Evolutionary conservation across 495 filamentous ascomycete species (phyloP).

Genomic region (Letharia lupina): DNA sequence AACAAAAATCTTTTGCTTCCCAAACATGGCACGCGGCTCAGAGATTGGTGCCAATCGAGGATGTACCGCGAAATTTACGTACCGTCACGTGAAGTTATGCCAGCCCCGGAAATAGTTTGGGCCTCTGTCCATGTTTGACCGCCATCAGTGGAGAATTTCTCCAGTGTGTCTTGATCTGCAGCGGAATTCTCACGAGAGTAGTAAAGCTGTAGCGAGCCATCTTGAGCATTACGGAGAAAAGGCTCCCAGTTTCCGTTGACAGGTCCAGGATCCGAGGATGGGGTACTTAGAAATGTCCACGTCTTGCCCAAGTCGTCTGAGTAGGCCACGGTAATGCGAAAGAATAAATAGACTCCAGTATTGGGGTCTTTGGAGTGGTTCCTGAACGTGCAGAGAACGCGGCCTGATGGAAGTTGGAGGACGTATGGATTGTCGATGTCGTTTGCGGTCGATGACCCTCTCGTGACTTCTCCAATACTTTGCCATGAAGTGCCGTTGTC

Average conservation of each 20-base stretch:
- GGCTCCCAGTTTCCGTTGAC: conserved; percentile 45
- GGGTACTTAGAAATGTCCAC: conserved; percentile 41
- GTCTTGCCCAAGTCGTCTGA: conserved; percentile 39
- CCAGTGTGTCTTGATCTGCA: conserved; percentile 43
- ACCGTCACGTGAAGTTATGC: conserved; percentile 37
- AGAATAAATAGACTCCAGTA: conserved; percentile 33
- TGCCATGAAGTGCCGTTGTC: conserved; percentile 38
- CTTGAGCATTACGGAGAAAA: conserved; percentile 36
- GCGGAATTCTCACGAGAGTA: conserved; percentile 39
- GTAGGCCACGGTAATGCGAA: conserved; percentile 44
- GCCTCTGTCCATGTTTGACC: conserved; percentile 36
- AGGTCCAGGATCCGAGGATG: conserved; percentile 27
- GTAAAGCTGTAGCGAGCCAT: conserved; percentile 40
- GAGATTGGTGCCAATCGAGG: background rate
- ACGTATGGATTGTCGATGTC: conserved; percentile 47
- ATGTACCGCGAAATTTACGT: background rate
- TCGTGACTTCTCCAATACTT: conserved; percentile 27
- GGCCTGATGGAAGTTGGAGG: conserved; percentile 39
- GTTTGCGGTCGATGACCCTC: conserved; percentile 25
- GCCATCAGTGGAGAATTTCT: conserved; percentile 39
- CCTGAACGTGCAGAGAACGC: conserved; percentile 41
- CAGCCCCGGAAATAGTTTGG: conserved; percentile 34
- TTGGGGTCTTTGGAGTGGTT: conserved; percentile 38
- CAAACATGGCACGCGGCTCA: background rate
- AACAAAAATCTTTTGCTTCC: background rate